Base-by-base conservation (phyloP, 148 eudicot species). In the Rheum nobile region DNA sequence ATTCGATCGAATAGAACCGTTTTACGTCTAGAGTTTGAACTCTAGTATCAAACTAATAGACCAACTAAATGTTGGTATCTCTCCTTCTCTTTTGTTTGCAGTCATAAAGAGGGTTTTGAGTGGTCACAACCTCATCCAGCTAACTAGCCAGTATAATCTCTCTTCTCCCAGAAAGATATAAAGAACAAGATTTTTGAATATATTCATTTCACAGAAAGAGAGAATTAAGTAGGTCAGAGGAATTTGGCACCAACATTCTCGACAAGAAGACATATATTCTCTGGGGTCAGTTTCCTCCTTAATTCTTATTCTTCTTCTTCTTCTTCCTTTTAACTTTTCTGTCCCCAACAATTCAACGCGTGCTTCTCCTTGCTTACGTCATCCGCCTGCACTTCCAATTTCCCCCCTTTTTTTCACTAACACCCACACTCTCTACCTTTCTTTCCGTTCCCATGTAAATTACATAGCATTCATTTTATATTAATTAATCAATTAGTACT, bases 301-400 rank as follows among this genome's bases (percentile, higher is more conserved):
- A 12, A 1, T 41, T 71, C 50, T 71, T 71, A 34, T 71, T 38
- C 42, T 8, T 35, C 43, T 17, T 68, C 43, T 68, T 8, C 12
- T 32, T 2, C 65, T 11, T 57, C 19, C 8, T 35, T 26, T 63
- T 17, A 24, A 14, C 43, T 37, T 37, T 35, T 69, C 44, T 69
- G 24, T n/a, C 44, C 72, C 31, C 8, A 68, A 8, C n/a, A 37
- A 13, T 21, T n/a, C 13, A 35, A 71, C 73, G 73, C 73, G 34
- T 71, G 73, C 73, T 71, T 38, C 7, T 38, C 26, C 50, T 71
- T 39, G 28, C 73, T 71, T 39, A 32, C 73, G 73, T 71, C 73
- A 71, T 26, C 73, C 50, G 39, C 73, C 73, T 71, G 70, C 70
- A 12, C 29, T 65, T 16, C 26, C 11, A 24, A 3, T 24, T 61